A percentile compares a stretch with the other conserved stretches of the same genome.
phyloP scores from a whole-genome alignment of 2,329 filamentous ascomycete species.

The Epichloe coenophiala region DNA sequence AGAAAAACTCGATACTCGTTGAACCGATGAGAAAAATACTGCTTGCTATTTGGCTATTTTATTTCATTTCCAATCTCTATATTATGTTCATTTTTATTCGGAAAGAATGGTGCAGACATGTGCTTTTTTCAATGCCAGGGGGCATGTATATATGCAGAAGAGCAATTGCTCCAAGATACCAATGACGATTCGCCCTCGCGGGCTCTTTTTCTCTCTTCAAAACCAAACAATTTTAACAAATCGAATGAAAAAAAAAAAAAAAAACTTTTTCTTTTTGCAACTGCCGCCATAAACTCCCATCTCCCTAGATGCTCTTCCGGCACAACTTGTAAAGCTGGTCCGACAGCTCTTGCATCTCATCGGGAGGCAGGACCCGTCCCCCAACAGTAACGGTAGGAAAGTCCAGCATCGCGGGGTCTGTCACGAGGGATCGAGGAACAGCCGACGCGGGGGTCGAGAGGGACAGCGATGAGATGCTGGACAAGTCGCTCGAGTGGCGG shows the following conservation, averaged over 20 bases:
- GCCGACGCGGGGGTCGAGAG: not conserved
- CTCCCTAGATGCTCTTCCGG: not conserved
- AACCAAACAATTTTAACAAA: not conserved
- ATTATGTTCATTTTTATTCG: too few species aligned
- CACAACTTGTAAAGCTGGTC: slow-evolving; percentile 3
- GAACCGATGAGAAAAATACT: too few species aligned
- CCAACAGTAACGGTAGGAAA: not conserved
- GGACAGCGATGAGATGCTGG: slow-evolving; percentile 2
- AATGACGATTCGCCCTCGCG: not conserved
- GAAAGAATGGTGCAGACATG: too few species aligned
- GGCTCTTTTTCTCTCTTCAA: not conserved
- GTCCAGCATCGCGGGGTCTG: not conserved
- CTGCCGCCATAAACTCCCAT: not conserved
- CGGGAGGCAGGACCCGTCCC: not conserved
- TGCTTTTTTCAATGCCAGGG: too few species aligned
- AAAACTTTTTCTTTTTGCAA: not conserved
- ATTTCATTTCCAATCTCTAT: too few species aligned
- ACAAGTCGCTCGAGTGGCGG: slow-evolving; percentile 1
- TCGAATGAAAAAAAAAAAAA: not conserved
- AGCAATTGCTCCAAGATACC: too few species aligned
- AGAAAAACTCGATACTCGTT: too few species aligned
- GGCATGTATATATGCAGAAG: too few species aligned
- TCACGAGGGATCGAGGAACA: not conserved
- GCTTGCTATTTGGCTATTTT: too few species aligned
- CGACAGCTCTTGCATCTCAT: slow-evolving; percentile 2